Percentiles rank a stretch among this genome's conserved stretches.
Conservation (phyloP, 2,329 filamentous ascomycete genomes). For the Hyphodiscus sp. region DNA sequence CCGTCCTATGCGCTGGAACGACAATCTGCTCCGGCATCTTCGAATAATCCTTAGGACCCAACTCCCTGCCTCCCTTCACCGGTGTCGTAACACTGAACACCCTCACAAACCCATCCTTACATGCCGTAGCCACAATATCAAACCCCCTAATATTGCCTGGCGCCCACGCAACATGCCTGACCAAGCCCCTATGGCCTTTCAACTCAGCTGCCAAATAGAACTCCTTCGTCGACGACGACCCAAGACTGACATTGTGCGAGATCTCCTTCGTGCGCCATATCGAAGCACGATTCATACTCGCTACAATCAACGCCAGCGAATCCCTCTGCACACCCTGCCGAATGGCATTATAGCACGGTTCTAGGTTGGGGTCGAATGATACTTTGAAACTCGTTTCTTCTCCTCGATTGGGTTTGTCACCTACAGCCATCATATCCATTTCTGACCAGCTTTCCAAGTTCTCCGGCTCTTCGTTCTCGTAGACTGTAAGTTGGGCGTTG, state of each 20-base stretch:
- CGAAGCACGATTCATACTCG: conserved; percentile 75
- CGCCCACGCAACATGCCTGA: conserved; percentile 88
- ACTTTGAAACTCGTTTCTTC: conserved; percentile 85
- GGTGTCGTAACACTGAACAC: conserved; percentile 77
- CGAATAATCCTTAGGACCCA: conserved; percentile 28
- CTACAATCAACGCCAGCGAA: conserved; percentile 74
- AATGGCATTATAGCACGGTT: conserved; percentile 71
- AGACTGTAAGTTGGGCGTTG: conserved; percentile 72
- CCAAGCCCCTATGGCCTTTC: conserved; percentile 64
- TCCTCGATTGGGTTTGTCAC: conserved; percentile 63
- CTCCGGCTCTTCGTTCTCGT: conserved; percentile 81
- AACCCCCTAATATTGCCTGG: conserved; percentile 85
- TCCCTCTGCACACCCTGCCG: conserved; percentile 76
- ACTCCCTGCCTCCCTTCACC: conserved; percentile 39
- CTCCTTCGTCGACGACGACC: conserved; percentile 57
- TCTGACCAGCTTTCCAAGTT: conserved; percentile 69
- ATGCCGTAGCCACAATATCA: conserved; percentile 85
- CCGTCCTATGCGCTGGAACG: conserved; percentile 21
- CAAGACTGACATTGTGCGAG: conserved; percentile 41
- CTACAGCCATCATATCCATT: conserved; percentile 71
- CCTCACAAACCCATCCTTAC: conserved; percentile 82
- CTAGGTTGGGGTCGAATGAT: conserved; percentile 80
- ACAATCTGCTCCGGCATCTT: conserved; percentile 19
- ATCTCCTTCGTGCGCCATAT: conserved; percentile 71
- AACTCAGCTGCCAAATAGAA: conserved; percentile 83